Percentiles rank a stretch among this genome's conserved stretches.
These are phyloP conservation scores for Letharia columbiana DNA, from an alignment of 495 filamentous ascomycete genomes.

Conservation along the genomic window DNA sequence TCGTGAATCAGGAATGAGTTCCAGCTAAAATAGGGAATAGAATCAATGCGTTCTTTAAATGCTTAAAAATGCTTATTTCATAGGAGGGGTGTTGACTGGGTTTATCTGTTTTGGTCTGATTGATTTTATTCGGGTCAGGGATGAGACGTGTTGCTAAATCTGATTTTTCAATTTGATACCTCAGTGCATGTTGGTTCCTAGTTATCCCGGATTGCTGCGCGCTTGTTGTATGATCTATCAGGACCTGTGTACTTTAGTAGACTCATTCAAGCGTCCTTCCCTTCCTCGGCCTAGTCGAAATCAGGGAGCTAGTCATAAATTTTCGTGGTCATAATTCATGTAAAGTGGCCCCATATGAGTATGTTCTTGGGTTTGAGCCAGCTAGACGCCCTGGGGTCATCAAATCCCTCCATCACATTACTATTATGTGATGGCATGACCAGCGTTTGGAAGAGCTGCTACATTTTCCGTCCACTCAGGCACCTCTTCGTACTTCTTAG, in stretches of 20 bases:
- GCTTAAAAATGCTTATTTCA: no score
- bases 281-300: background rate
- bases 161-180: background rate
- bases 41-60: no score
- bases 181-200: background rate
- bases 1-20: no score
- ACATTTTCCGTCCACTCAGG: slow-evolving; percentile 25
- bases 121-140: no score
- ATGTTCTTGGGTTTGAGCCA: background rate
- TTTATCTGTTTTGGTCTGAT: no score
- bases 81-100: no score
- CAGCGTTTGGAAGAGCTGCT: slow-evolving; percentile 17
- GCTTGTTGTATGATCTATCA: background rate
- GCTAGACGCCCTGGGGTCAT: background rate
- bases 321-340: background rate
- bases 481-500: slow-evolving; percentile 20
- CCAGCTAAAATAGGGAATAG: no score
- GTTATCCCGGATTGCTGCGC: background rate
- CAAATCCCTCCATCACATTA: background rate
- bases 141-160: no score
- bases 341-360: background rate
- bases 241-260: background rate
- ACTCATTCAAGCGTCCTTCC: background rate
- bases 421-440: background rate
- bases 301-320: background rate